Evolutionary conservation across 2,329 filamentous ascomycete genomes (phyloP), one percentile per base, ranked within the genome.

Genomic region (Trichoderma sp.): DNA sequence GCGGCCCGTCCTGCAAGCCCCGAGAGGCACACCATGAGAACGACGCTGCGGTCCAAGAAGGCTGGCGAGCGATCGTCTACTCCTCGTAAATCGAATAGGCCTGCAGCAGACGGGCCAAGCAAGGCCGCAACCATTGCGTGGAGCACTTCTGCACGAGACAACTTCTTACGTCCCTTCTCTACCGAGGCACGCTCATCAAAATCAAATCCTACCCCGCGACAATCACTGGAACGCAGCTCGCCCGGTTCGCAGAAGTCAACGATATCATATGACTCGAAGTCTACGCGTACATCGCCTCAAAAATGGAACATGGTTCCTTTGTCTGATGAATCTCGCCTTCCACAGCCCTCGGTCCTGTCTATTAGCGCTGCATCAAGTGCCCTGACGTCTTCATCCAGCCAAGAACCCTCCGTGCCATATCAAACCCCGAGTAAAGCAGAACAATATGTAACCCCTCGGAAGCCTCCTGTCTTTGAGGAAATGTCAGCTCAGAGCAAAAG

Each of bases 71-170:
- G 80, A 71, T 68, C 77, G 6, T 84, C 80, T 68, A 67, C 78
- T 13, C 73, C 75, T 9, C 81, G 81, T 27, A 81, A 81, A 59
- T 75, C 81, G 35, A 75, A 80, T 10, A 84, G 78, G 68, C 74
- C 78, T 65, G 77, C 78, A 19, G 77, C 78, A 39, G 86, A 87
- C 65, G 84, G 87, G 1, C 84, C 88, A 13, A 89, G 84, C 76
- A 89, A 87, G 74, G 89, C 89, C 48, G 89, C 89, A 29, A 87
- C 86, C 3, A 74, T 90, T 63, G 89, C 89, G 35, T 91, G 89
- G 87, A 82, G 76, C 64, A 79, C 80, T 19, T 75, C 85, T 15
- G 78, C 79, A 13, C 78, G 76, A 69, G 81, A 84, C 32, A 78
- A 76, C 53, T 22, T 68, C n/a, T 10, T 56, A 27, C 37, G 37